Evolutionary conservation across 192 early-diverging fungal genomes (phyloP), one percentile per base, ranked within the genome.

Genomic region (Umbelopsis ramanniana): DNA sequence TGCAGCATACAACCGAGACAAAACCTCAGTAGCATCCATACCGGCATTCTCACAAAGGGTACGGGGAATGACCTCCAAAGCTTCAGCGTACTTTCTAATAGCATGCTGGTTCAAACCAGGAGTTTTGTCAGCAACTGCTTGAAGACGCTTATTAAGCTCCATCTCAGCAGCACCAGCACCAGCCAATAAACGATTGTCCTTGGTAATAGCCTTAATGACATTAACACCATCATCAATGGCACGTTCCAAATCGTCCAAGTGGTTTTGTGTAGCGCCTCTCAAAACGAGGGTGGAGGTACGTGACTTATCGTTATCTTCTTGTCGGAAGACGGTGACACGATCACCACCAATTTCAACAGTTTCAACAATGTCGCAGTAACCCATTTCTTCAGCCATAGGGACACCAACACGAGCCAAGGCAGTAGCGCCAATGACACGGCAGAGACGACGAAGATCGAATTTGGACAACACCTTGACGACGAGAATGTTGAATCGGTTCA

Each of bases 171-270:
- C 97, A 72, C 96, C 96, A 52, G 96, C 97, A 76, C 97, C 97
- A 52, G 96, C 82, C 67, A 99, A 85, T 12, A 97, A 84, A 23
- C 93, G 90, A 45, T 80, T 67, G 81, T 98, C 94, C 79, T 92
- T 93, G 46, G 91, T 90, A 69, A 94, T 83, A 48, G 97, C 92
- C 85, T 98, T 99, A 75, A 99, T 88, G 26, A 94, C 90, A 78
- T 98, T 99, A 76, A 99, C 94, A 77, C 97, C 97, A 76, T 98
- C 97, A 81, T 99, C 97, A 37, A 99, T 87, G 19, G 97, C 96
- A 60, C 97, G 92, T 83, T 99, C 97, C 66, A 97, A 86, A 84
- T 99, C 97, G 74, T 99, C 97, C 78, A 99, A 89, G 70, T 89
- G 83, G 84, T 99, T 99, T 78, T 89, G 89, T 9, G 97, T 99